These are phyloP conservation scores for Harringtonia lauricola DNA, from an alignment of 2,329 filamentous ascomycete genomes.

Conservation along the genomic window DNA sequence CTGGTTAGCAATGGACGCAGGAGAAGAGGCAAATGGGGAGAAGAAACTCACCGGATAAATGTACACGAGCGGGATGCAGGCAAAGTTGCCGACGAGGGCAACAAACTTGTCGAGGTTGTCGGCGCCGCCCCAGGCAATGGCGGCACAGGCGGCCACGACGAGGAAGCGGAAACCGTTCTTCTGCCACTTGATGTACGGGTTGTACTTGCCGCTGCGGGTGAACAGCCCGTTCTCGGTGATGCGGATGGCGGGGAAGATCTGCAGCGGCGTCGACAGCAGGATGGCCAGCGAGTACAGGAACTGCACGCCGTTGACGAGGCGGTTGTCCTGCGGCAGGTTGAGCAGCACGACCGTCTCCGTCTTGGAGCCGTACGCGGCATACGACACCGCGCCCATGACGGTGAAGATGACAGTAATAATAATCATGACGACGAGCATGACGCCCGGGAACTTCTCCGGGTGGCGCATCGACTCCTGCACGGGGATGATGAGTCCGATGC, in stretches of 20 bases:
- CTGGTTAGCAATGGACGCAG: not conserved
- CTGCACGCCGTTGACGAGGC: conserved; percentile 89
- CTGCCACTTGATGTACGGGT: conserved; percentile 98
- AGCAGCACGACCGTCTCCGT: conserved; percentile 95
- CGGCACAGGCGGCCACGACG: conserved; percentile 74
- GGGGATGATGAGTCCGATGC: conserved; percentile 92
- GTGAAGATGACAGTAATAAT: conserved; percentile 88
- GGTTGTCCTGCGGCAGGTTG: conserved; percentile 92
- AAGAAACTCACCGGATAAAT: conserved; percentile 78
- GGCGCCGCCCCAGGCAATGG: conserved; percentile 85
- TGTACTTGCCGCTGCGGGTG: conserved; percentile 90
- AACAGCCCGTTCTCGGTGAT: conserved; percentile 94
- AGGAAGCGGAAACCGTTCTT: conserved; percentile 97
- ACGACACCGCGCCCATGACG: conserved; percentile 84
- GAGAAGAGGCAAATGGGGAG: not conserved
- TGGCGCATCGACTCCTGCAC: conserved; percentile 96
- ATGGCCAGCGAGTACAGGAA: conserved; percentile 98
- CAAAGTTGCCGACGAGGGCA: conserved; percentile 89
- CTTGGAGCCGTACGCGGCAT: conserved; percentile 88
- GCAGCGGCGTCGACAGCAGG: conserved; percentile 83
- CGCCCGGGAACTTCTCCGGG: conserved; percentile 79
- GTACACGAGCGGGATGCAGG: conserved; percentile 92
- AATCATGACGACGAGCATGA: conserved; percentile 85
- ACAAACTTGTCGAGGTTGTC: conserved; percentile 97
- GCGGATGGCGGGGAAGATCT: conserved; percentile 95